These are phyloP conservation scores for Phytophthora tubulina DNA, from an alignment of 352 stramenopile species.

Conservation along the genomic window DNA sequence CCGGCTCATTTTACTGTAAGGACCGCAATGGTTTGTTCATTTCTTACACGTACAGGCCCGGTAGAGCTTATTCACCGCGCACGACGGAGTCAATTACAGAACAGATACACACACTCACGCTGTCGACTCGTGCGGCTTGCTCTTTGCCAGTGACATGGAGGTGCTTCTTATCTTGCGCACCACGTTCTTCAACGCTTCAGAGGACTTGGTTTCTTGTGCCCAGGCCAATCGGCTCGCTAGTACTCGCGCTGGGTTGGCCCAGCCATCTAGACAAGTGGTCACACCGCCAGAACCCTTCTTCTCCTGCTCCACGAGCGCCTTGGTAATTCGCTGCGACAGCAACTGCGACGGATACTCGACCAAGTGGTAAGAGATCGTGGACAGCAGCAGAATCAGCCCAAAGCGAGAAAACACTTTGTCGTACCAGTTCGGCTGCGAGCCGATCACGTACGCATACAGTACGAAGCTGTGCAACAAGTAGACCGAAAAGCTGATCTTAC, in stretches of 20 bases:
- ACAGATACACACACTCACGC: constrained; percentile 21
- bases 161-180: constrained; percentile 26
- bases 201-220: constrained; percentile 28
- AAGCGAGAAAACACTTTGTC: constrained; percentile 46
- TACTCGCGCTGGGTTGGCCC: constrained; percentile 1
- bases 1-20: constrained; percentile 1
- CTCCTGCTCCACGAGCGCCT: constrained; percentile 28
- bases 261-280: constrained; percentile 7
- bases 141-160: constrained; percentile 12
- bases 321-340: constrained; percentile 40
- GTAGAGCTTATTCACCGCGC: not conserved
- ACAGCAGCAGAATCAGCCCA: constrained; percentile 39
- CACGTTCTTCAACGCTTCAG: constrained; percentile 8
- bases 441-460: constrained; percentile 24
- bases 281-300: constrained; percentile 23
- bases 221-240: constrained; percentile 24
- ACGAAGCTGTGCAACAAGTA: constrained; percentile 64
- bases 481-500: constrained; percentile 57
- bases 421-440: constrained; percentile 35
- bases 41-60: not conserved
- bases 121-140: constrained; percentile 21
- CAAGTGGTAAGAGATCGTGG: constrained; percentile 47
- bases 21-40: not conserved
- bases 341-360: constrained; percentile 59
- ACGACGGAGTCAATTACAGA: constrained; percentile 10